Evolutionary conservation across 805 yeast species (phyloP).

Genomic region (Alloascoidea africana): DNA sequence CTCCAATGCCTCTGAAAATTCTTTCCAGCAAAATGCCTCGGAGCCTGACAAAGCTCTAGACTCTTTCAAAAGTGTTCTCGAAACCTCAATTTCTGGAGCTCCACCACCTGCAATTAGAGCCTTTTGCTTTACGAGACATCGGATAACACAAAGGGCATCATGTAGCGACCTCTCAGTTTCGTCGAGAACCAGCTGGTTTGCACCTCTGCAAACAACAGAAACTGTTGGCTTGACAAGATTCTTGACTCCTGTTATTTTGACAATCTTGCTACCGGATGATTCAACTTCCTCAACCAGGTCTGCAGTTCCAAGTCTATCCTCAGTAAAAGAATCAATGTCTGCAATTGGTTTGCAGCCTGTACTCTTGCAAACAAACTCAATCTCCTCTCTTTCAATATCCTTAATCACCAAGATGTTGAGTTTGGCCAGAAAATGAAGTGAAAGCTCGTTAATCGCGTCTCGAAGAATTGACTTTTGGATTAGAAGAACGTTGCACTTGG

Average conservation of each 20-base stretch:
- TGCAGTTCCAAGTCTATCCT: conserved; percentile 83
- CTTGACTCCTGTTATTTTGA: conserved; percentile 74
- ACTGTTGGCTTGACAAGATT: conserved; percentile 48
- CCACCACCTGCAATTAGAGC: conserved; percentile 98
- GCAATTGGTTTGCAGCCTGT: conserved; percentile 94
- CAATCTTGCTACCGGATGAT: conserved; percentile 79
- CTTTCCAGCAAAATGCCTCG: conserved; percentile 82
- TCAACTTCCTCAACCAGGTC: conserved; percentile 88
- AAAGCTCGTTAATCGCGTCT: conserved; percentile 89
- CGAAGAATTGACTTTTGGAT: conserved; percentile 88
- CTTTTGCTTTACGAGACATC: conserved; percentile 77
- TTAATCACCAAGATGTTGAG: conserved; percentile 87
- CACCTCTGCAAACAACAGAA: conserved; percentile 89
- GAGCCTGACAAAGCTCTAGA: conserved; percentile 65
- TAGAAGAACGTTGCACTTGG: conserved; percentile 85
- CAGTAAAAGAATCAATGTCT: conserved; percentile 84
- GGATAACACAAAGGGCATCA: conserved; percentile 88
- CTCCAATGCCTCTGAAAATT: conserved; percentile 83
- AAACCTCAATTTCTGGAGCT: conserved; percentile 89
- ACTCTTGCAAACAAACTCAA: conserved; percentile 72
- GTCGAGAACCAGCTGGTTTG: conserved; percentile 77
- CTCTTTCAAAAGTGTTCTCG: conserved; percentile 59
- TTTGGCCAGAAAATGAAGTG: conserved; percentile 87
- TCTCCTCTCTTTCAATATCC: conserved; percentile 92
- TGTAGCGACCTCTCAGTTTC: conserved; percentile 96